These are phyloP conservation scores for Beauveria rudraprayagi DNA, from an alignment of 2,329 filamentous ascomycete species.

Conservation along the genomic window DNA sequence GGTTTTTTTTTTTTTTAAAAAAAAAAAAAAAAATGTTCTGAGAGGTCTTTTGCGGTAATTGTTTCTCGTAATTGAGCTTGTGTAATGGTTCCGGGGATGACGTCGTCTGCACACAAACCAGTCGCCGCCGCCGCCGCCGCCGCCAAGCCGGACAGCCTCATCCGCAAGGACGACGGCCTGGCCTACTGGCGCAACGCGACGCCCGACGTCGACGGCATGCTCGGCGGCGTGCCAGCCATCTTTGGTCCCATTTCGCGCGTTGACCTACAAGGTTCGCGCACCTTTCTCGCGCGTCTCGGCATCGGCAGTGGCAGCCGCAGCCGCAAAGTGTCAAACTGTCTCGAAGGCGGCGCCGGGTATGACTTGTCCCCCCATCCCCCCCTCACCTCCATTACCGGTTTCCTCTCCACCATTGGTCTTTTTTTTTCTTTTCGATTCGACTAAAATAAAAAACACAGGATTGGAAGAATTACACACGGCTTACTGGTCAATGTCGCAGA, in stretches of 20 bases:
- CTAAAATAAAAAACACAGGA: constrained; percentile 37
- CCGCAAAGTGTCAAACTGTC: constrained; percentile 19
- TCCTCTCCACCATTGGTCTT: not conserved
- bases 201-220: constrained; percentile 56
- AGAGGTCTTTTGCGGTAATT: no score
- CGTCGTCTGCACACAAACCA: not conserved
- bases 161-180: not conserved
- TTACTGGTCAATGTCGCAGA: constrained; percentile 64
- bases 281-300: constrained; percentile 60
- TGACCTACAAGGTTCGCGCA: constrained; percentile 61
- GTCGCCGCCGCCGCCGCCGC: not conserved
- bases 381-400: not conserved
- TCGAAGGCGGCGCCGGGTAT: constrained; percentile 34
- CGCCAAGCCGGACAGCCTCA: constrained; percentile 1
- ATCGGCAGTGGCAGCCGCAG: constrained; percentile 26
- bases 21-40: no score
- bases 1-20: no score
- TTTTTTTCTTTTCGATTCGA: not conserved
- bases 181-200: constrained; percentile 40
- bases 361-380: constrained; percentile 10
- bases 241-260: constrained; percentile 43
- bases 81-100: no score
- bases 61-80: no score
- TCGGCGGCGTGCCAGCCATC: constrained; percentile 54
- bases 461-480: constrained; percentile 74